Evolutionary conservation across 768 basidiomycete species (phyloP).

Genomic region (Tremella mesenterica): DNA sequence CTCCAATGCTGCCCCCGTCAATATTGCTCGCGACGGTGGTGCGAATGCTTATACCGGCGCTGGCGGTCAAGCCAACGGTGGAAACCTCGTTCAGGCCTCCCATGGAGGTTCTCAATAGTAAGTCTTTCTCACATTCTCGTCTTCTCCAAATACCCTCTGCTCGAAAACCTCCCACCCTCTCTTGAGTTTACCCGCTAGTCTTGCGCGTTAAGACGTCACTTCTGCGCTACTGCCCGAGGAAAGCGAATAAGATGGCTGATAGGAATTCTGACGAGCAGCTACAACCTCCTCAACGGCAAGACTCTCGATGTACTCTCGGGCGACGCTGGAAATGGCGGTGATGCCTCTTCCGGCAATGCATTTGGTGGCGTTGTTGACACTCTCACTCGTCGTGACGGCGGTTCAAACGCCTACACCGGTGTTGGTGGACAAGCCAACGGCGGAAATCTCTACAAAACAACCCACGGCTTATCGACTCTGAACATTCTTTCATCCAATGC

Average conservation of each 20-base stretch:
- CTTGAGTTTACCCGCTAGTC: neutral
- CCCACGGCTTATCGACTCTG: constrained; percentile 26
- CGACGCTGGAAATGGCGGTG: constrained; percentile 30
- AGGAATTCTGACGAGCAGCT: no score
- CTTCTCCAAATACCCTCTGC: no score
- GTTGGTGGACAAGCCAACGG: neutral
- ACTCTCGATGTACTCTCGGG: constrained; percentile 29
- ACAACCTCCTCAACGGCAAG: constrained; percentile 18
- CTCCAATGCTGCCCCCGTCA: neutral
- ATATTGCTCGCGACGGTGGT: neutral
- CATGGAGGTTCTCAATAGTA: no score
- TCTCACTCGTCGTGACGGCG: neutral
- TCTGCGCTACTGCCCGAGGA: no score
- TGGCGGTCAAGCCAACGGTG: neutral
- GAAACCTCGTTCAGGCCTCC: no score
- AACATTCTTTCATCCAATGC: constrained; percentile 35
- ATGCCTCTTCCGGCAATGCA: constrained; percentile 27
- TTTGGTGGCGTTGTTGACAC: constrained; percentile 13
- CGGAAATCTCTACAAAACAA: constrained; percentile 5
- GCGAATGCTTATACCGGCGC: neutral
- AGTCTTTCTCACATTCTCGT: no score
- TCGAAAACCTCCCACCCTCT: neutral
- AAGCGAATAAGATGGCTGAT: no score
- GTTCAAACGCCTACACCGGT: constrained; percentile 15
- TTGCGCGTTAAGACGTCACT: no score